Evolutionary conservation across 2,329 filamentous ascomycete species (phyloP), one percentile per base, ranked within the genome.

Genomic region (Alternaria incomplexa): DNA sequence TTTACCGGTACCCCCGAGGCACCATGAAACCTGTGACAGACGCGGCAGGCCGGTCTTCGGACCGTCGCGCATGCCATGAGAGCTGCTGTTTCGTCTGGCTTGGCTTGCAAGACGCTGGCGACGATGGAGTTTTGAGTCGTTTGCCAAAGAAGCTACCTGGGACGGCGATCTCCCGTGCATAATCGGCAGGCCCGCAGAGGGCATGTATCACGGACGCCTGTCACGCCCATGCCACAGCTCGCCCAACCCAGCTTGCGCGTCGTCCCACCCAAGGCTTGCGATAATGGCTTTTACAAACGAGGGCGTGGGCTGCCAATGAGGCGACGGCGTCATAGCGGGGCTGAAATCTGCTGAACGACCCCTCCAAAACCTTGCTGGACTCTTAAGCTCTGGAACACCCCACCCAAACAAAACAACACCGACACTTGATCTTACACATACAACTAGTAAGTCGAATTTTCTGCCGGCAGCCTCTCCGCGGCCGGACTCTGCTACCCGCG

Each of bases 401-500:
- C 66, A 68, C 67, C 66, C 64, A 66, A 75, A 67, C 68, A 71
- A 71, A 73, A 70, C 68, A 73, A 60, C 68, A 70, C 61, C 65
- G 62, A 69, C 48, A 52, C 48, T 65, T 63, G 59, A 58, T 62
- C 67, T 69, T 67, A 66, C 67, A 61, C 65, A 73, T 59, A 63
- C 68, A 67, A 61, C 73, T 74, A 68, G 77, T 79, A 77, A 76
- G 77, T 78, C 69, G 70, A 66, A 67, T 64, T 62, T 61, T 73
- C 68, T 68, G 51, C 62, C 28, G 54, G 40, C 65, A 60, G 63
- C 68, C 72, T 72, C 68, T 78, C 77, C 77, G 77, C 77, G 77
- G 77, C 77, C 77, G 77, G 69, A 56, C 67, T 57, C 61, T 61
- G 59, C 67, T 71, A 66, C 70, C 67, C 68, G 58, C 70, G 66